Percentiles rank a stretch among this genome's conserved stretches.
Evolutionary conservation across 163 green algal species (phyloP).

Genomic region (Volvox carteri): DNA sequence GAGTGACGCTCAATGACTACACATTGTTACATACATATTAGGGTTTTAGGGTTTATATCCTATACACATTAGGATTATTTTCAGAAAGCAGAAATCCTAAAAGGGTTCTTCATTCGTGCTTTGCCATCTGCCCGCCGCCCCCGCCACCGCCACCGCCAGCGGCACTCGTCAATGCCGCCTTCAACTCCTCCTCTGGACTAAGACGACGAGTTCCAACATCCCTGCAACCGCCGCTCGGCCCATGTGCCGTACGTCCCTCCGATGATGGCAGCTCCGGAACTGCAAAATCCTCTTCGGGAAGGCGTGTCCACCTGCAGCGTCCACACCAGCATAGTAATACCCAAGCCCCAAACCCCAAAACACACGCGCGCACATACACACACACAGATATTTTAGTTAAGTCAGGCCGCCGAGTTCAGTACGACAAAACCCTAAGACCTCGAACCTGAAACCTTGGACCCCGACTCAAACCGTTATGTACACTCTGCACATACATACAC

Average conservation of each 20-base stretch:
- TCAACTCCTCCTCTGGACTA: constrained; percentile 24
- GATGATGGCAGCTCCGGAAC: not conserved
- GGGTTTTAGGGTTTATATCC: not conserved
- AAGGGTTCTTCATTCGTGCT: not conserved
- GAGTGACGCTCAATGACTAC: too few relatives aligned
- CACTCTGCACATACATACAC: not conserved
- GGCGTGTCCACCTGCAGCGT: constrained; percentile 30
- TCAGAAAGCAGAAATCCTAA: not conserved
- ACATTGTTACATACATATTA: not conserved
- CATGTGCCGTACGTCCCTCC: not conserved
- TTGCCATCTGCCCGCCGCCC: not conserved
- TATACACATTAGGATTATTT: not conserved
- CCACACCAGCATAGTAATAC: not conserved
- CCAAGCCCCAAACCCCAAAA: not conserved
- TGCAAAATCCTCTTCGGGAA: constrained; percentile 11
- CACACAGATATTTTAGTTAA: too few relatives aligned
- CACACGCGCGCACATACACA: not conserved
- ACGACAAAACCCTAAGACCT: not conserved
- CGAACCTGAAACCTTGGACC: not conserved
- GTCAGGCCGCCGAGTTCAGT: not conserved
- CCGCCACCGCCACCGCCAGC: constrained; percentile 5
- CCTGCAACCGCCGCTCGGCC: not conserved
- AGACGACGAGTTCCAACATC: not conserved
- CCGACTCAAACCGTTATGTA: not conserved
- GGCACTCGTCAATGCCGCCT: constrained; percentile 4